phyloP scores from a whole-genome alignment of 768 basidiomycete species.

The Dioszegia crocea region DNA sequence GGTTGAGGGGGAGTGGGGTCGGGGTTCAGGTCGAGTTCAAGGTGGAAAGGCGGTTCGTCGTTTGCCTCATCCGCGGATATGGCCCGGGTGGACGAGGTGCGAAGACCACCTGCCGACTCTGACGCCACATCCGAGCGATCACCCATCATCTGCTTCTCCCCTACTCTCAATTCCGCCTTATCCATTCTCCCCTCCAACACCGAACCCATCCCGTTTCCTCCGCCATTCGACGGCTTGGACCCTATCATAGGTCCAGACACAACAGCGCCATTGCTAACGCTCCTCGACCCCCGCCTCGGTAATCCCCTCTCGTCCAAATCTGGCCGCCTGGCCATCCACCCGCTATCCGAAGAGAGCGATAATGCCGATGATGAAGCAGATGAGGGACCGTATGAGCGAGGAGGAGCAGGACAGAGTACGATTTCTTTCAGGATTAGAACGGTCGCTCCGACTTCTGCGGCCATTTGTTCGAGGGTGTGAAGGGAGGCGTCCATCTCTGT shows the following conservation, averaged over 20 bases:
- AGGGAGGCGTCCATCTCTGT: conserved; percentile 73
- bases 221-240: no score
- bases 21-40: conserved; percentile 20
- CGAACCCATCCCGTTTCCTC: neutral
- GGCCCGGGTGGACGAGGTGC: no score
- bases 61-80: conserved; percentile 1
- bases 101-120: no score
- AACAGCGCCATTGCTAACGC: no score
- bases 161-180: neutral
- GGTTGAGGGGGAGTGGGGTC: neutral
- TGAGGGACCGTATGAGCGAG: neutral
- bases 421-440: conserved; percentile 88
- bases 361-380: conserved; percentile 6
- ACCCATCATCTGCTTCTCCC: neutral
- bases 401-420: conserved; percentile 15
- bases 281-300: conserved; percentile 13
- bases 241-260: no score
- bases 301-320: conserved; percentile 17
- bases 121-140: neutral
- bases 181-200: neutral
- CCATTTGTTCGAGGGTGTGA: conserved; percentile 88
- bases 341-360: neutral
- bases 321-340: conserved; percentile 11
- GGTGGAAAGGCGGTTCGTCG: conserved; percentile 20
- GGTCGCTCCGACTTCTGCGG: conserved; percentile 84